A percentile compares a stretch with the other conserved stretches of the same genome.
Conservation (phyloP, 139 green algal genomes). For the Eudorina sp. region DNA sequence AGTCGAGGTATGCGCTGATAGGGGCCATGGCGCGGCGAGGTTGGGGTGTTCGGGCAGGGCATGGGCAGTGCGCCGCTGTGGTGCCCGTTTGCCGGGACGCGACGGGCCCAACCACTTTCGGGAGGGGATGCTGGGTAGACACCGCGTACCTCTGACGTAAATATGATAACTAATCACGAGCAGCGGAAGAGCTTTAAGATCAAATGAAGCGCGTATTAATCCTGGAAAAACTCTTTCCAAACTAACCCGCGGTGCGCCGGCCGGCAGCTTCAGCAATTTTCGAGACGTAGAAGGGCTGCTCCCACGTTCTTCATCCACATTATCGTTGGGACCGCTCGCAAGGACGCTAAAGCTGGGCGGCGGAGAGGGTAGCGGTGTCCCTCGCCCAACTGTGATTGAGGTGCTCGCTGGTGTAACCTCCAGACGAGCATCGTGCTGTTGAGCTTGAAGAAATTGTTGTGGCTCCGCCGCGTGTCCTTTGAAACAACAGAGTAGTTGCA, state of each 20-base stretch:
- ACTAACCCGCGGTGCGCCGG: slow-evolving; percentile 16
- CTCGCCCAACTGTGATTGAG: neutral
- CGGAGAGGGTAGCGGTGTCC: neutral
- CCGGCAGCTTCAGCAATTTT: slow-evolving; percentile 12
- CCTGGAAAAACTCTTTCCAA: neutral
- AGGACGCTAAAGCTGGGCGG: neutral
- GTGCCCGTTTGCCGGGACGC: no score
- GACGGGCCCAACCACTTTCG: no score
- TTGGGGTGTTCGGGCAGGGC: no score
- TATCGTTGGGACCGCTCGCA: neutral
- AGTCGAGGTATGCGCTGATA: no score
- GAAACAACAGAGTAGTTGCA: slow-evolving; percentile 8
- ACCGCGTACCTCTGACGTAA: no score
- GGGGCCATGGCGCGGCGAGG: no score
- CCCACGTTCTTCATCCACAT: neutral
- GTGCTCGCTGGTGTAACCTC: neutral
- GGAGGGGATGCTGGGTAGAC: no score
- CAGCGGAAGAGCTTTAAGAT: no score
- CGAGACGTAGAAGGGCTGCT: neutral
- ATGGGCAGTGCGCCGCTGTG: no score
- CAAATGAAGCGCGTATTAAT: neutral
- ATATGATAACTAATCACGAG: no score
- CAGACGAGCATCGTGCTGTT: slow-evolving; percentile 4
- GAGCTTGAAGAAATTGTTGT: neutral
- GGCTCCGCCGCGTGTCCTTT: neutral